A percentile compares a stretch with the other conserved stretches of the same genome.
Evolutionary conservation across 2,329 filamentous ascomycete genomes (phyloP).

Genomic region (Penicillium sclerotigenum): DNA sequence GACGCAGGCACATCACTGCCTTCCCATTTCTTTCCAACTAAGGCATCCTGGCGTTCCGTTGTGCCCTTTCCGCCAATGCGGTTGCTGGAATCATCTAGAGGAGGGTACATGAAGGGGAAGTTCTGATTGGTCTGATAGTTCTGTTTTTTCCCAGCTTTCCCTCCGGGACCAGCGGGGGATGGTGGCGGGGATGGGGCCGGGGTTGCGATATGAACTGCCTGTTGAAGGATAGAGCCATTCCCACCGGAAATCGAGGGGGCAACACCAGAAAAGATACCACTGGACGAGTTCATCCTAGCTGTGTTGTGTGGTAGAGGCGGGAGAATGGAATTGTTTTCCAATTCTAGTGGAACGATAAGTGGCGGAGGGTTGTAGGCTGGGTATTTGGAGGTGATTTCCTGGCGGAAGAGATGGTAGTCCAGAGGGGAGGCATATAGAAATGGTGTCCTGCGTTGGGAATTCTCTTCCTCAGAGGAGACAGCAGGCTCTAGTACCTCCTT

Average conservation of each 20-base stretch:
- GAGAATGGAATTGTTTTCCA: conserved; percentile 85
- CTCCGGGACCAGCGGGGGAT: conserved; percentile 75
- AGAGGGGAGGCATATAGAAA: conserved; percentile 88
- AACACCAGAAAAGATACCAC: conserved; percentile 59
- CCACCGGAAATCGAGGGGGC: conserved; percentile 47
- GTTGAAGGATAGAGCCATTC: conserved; percentile 76
- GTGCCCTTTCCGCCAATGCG: conserved; percentile 84
- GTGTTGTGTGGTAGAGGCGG: conserved; percentile 78
- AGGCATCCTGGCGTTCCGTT: conserved; percentile 71
- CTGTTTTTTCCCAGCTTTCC: conserved; percentile 95
- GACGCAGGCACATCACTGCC: conserved; percentile 90
- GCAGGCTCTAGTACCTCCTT: conserved; percentile 64
- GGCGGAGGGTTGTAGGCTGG: conserved; percentile 90
- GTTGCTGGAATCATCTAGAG: conserved; percentile 83
- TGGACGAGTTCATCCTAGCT: conserved; percentile 57
- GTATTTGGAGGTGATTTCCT: conserved; percentile 97
- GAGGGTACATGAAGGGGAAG: conserved; percentile 96
- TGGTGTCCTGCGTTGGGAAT: conserved; percentile 61
- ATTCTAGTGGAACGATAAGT: conserved; percentile 77
- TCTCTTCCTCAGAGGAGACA: conserved; percentile 48
- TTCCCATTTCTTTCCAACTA: conserved; percentile 84
- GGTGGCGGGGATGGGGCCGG: conserved; percentile 93
- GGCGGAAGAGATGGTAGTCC: conserved; percentile 93
- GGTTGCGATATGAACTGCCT: conserved; percentile 97
- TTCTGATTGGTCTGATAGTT: conserved; percentile 99